These are phyloP conservation scores for Eimeria tenella DNA, from an alignment of 169 alveolate species.

Conservation along the genomic window DNA sequence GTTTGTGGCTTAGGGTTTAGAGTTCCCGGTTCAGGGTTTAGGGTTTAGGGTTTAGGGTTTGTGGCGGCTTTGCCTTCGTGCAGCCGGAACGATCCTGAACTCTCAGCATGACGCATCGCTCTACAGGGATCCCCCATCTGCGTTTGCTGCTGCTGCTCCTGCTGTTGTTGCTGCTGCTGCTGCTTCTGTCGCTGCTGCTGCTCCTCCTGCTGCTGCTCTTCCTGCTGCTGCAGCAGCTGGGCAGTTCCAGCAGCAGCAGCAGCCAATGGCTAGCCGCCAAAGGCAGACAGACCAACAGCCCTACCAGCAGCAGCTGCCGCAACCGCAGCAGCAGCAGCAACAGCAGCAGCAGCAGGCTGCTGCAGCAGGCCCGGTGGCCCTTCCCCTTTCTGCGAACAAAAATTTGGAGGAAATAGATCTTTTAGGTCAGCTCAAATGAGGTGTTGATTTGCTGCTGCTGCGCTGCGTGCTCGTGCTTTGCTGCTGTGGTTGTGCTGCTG, in stretches of 20 bases:
- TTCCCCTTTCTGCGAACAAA: too few relatives aligned
- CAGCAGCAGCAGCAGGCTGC: conserved; percentile 19
- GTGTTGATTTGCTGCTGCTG: not conserved
- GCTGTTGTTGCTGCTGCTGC: conserved; percentile 18
- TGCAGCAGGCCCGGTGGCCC: not conserved
- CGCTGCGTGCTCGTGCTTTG: not conserved
- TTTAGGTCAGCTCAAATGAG: not conserved
- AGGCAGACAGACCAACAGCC: not conserved
- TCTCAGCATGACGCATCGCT: too few relatives aligned
- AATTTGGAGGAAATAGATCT: too few relatives aligned
- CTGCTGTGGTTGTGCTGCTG: not conserved
- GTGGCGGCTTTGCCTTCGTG: not conserved
- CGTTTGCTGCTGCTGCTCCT: conserved; percentile 17
- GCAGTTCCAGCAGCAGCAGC: not conserved
- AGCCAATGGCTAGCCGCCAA: not conserved
- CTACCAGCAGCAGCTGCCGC: conserved; percentile 6
- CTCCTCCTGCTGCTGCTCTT: conserved; percentile 15
- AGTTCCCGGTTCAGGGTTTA: not conserved
- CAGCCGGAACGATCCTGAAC: not conserved
- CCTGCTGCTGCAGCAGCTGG: not conserved
- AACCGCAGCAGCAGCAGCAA: not conserved
- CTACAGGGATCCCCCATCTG: not conserved
- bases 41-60: conserved; percentile 6
- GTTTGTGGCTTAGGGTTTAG: not conserved
- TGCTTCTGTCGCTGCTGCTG: conserved; percentile 8